A percentile compares a stretch with the other conserved stretches of the same genome.
phyloP scores from a whole-genome alignment of 441 rosid species.

The Arabidopsis hybrid region DNA sequence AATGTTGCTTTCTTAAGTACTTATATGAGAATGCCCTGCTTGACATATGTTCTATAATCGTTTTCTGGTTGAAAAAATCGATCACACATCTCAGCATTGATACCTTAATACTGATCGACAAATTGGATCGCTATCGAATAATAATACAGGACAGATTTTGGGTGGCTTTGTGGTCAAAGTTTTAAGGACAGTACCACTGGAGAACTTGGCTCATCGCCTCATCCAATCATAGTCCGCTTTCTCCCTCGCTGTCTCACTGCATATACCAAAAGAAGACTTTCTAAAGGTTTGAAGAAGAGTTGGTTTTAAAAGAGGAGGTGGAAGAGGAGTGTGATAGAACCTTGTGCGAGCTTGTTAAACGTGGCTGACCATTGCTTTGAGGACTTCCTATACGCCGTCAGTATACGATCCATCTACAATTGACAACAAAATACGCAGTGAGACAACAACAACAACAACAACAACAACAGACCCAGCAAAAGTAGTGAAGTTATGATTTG shows the following conservation, averaged over 20 bases:
- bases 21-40: too few species aligned
- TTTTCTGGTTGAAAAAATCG: too few species aligned
- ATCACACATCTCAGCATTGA: not conserved
- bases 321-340: conserved; percentile 42
- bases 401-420: conserved; percentile 80
- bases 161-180: too few species aligned
- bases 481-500: not conserved
- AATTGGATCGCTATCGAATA: not conserved
- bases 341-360: conserved; percentile 92
- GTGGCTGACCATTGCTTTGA: conserved; percentile 91
- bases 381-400: conserved; percentile 46
- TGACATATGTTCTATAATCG: too few species aligned
- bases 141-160: too few species aligned
- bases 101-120: not conserved
- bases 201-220: conserved; percentile 49
- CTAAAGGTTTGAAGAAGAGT: conserved; percentile 8
- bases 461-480: not conserved
- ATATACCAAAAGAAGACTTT: conserved; percentile 36
- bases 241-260: conserved; percentile 91
- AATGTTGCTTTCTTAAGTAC: too few species aligned
- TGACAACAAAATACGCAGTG: not conserved
- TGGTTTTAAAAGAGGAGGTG: not conserved
- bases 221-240: conserved; percentile 85
- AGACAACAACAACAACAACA: not conserved
- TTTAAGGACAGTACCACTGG: too few species aligned